Percentiles rank a stretch among this genome's conserved stretches.
These are phyloP conservation scores for Anacardium occidentale DNA, from an alignment of 345 rosid species.

Conservation along the genomic window DNA sequence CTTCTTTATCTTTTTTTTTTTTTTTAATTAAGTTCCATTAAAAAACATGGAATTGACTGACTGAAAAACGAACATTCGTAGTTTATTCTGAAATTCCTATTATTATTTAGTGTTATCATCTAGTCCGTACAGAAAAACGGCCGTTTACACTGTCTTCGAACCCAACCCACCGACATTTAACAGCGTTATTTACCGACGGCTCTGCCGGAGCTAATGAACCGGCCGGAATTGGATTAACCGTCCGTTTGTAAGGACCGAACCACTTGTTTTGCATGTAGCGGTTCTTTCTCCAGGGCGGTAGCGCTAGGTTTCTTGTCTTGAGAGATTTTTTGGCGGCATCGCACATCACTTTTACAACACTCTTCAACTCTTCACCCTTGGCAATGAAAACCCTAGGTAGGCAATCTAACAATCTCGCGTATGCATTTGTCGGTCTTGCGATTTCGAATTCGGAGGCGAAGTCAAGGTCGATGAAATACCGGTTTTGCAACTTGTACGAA, in stretches of 20 bases:
- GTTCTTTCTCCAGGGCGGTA: slow-evolving; percentile 94
- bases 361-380: slow-evolving; percentile 57
- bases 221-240: slow-evolving; percentile 32
- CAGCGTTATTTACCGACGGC: slow-evolving; percentile 31
- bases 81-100: not conserved
- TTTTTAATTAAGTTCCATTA: too few relatives aligned
- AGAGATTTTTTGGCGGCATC: slow-evolving; percentile 69
- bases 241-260: slow-evolving; percentile 73
- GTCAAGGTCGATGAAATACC: slow-evolving; percentile 75
- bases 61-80: not conserved
- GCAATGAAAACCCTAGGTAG: slow-evolving; percentile 69
- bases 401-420: slow-evolving; percentile 37
- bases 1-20: not conserved
- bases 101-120: slow-evolving; percentile 25
- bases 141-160: slow-evolving; percentile 55
- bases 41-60: not conserved
- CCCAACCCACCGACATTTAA: slow-evolving; percentile 64
- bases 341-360: slow-evolving; percentile 46
- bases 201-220: slow-evolving; percentile 25
- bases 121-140: slow-evolving; percentile 45
- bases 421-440: slow-evolving; percentile 77
- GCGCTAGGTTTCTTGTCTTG: slow-evolving; percentile 51
- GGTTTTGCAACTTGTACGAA: slow-evolving; percentile 18
- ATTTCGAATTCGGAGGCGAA: slow-evolving; percentile 72
- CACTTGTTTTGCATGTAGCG: slow-evolving; percentile 90